Evolutionary conservation across 1,139 yeast genomes (phyloP), one percentile per base, ranked within the genome.

Genomic region (Pichiaceae sp.): DNA sequence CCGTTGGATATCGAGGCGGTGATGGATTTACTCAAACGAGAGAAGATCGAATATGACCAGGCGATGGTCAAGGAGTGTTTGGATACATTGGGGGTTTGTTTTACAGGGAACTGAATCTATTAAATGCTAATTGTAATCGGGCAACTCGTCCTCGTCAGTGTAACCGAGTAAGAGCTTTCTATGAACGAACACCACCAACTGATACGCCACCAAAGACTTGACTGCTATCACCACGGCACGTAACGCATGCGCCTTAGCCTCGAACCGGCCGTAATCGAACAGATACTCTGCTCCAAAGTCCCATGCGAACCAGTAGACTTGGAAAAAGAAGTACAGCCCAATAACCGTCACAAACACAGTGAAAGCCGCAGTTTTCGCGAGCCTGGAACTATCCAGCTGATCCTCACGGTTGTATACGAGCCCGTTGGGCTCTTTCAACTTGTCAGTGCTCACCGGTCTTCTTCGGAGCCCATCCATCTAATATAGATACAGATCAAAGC

Each of bases 21-120:
- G n/a, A 32, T 33, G 15, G 35, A 36, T 11, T n/a, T 24, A n/a
- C 26, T 41, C 17, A 33, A 29, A 4, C 8, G 16, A 9, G 23
- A 19, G 16, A 36, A 34, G 36, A 20, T 34, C 4, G 30, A 28
- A 4, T 32, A 46, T 5, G 52, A 52, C 12, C 31, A 38, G 4
- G 36, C 36, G 2, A 18, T 43, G 17, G 41, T 54, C 9, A 34
- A 44, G 5, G 45, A 45, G 12, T 43, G 47, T 26, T 33, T 55
- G 27, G 59, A 55, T 33, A 43, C 43, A 19, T 29, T 53, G 31
- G 57, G 58, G 3, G 36, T 54, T 4, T 50, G 54, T 39, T 52
- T 50, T 43, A 51, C 55, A 3, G 46, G 39, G 16, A 11, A 27
- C n/a, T 26, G 9, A 24, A 12, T 25, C 3, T 30, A 7, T 30